Conservation (phyloP, 495 filamentous ascomycete species). For the Podospora bellae-mahoneyi region DNA sequence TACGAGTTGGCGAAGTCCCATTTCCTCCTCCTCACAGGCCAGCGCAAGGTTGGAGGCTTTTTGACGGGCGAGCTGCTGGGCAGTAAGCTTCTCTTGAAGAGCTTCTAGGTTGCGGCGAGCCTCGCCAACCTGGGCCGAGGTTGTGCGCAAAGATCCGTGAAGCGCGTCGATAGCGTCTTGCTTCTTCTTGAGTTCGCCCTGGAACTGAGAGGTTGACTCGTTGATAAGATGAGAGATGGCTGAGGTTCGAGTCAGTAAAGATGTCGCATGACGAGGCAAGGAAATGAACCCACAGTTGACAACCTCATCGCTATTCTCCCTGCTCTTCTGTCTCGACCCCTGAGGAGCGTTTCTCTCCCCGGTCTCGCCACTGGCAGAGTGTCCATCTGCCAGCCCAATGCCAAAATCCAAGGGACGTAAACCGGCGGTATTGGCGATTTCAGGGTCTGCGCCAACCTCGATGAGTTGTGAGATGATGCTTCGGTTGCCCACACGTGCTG, state of each 20-base stretch:
- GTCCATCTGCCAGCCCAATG: conserved; percentile 60
- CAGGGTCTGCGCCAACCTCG: conserved; percentile 87
- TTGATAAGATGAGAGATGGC: conserved; percentile 71
- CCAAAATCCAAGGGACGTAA: conserved; percentile 88
- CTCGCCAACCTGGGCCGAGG: conserved; percentile 71
- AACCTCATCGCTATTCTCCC: conserved; percentile 64
- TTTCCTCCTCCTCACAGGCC: conserved; percentile 50
- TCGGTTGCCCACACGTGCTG: conserved; percentile 81
- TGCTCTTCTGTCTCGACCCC: conserved; percentile 46
- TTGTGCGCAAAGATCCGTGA: conserved; percentile 71
- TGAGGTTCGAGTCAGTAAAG: conserved; percentile 39
- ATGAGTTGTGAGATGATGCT: conserved; percentile 89
- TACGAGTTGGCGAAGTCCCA: conserved; percentile 37
- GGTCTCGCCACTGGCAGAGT: conserved; percentile 44
- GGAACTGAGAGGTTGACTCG: conserved; percentile 69
- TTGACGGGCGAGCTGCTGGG: conserved; percentile 44
- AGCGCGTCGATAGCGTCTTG: conserved; percentile 76
- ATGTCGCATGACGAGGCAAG: conserved; percentile 5
- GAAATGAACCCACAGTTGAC: conserved; percentile 56
- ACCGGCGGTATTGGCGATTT: conserved; percentile 83
- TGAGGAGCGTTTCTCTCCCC: conserved; percentile 31
- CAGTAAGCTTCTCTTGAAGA: conserved; percentile 55
- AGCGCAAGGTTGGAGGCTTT: conserved; percentile 47
- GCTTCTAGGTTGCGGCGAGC: conserved; percentile 67
- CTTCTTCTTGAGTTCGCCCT: conserved; percentile 70